These are phyloP conservation scores for Aphanomyces invadans DNA, from an alignment of 352 stramenopile species.

Conservation along the genomic window DNA sequence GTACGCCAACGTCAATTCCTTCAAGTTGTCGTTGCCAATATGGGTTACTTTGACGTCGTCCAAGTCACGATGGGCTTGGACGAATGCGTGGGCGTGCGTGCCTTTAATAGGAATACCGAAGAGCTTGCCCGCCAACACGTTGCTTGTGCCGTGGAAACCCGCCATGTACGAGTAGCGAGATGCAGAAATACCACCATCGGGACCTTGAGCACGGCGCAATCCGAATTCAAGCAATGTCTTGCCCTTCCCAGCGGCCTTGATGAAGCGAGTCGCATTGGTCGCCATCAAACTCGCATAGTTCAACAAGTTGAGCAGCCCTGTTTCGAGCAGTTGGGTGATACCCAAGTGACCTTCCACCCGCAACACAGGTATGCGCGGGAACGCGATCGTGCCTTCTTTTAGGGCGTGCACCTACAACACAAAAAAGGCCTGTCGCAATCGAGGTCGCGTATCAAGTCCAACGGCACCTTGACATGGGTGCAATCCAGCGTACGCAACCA, in stretches of 20 bases:
- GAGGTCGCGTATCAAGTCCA: slow-evolving; percentile 31
- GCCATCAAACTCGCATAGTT: slow-evolving; percentile 97
- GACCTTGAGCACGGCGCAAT: slow-evolving; percentile 90
- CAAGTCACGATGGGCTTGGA: slow-evolving; percentile 92
- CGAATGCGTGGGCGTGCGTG: slow-evolving; percentile 97
- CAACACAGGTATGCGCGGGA: slow-evolving; percentile 93
- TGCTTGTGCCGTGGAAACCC: slow-evolving; percentile 96
- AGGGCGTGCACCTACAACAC: slow-evolving; percentile 10
- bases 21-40: slow-evolving; percentile 37
- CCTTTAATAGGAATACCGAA: slow-evolving; percentile 93
- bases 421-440: neutral
- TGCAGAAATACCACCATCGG: slow-evolving; percentile 95
- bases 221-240: slow-evolving; percentile 92
- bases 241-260: slow-evolving; percentile 82
- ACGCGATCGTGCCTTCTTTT: slow-evolving; percentile 93
- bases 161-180: slow-evolving; percentile 97
- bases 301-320: slow-evolving; percentile 95
- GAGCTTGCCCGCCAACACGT: slow-evolving; percentile 95
- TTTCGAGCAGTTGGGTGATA: slow-evolving; percentile 97
- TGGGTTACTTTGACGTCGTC: slow-evolving; percentile 73
- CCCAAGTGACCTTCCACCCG: slow-evolving; percentile 90
- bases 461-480: slow-evolving; percentile 88
- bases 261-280: slow-evolving; percentile 97
- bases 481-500: slow-evolving; percentile 93
- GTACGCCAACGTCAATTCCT: slow-evolving; percentile 78